Conservation (phyloP, 2,329 filamentous ascomycete genomes). For the Diaporthe destruens region DNA sequence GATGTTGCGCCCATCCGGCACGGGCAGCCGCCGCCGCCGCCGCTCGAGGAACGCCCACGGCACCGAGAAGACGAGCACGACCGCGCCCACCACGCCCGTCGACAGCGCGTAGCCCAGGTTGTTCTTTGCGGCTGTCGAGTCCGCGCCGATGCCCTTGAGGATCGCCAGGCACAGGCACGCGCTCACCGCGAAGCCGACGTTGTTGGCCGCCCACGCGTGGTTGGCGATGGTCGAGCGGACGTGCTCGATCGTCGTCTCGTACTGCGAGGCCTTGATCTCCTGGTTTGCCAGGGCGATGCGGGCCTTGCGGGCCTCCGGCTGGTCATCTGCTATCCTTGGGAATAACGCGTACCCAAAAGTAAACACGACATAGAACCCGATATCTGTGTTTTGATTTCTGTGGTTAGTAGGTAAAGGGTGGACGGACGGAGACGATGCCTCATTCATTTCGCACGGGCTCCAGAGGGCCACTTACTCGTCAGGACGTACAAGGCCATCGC, state of each 20-base stretch:
- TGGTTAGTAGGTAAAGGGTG: too few species aligned
- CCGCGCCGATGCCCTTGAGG: slow-evolving; percentile 4
- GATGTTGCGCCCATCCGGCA: not conserved
- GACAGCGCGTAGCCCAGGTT: slow-evolving; percentile 16
- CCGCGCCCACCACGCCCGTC: not conserved
- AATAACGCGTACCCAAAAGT: slow-evolving; percentile 4
- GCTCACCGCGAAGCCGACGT: slow-evolving; percentile 18
- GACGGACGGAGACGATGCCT: too few species aligned
- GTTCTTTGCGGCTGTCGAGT: not conserved
- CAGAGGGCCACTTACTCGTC: not conserved
- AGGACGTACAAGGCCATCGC: slow-evolving; percentile 8
- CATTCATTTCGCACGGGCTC: too few species aligned
- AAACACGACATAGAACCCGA: slow-evolving; percentile 13
- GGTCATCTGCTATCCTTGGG: not conserved
- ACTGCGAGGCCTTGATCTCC: not conserved
- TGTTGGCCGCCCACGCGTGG: slow-evolving; percentile 30
- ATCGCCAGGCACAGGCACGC: slow-evolving; percentile 13
- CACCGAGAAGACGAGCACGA: slow-evolving; percentile 1
- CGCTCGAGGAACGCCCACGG: slow-evolving; percentile 10
- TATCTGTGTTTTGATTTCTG: not conserved
- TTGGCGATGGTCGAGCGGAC: slow-evolving; percentile 11
- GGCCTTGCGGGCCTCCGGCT: slow-evolving; percentile 2
- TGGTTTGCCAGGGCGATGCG: not conserved
- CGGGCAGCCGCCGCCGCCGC: not conserved
- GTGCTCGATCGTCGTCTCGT: slow-evolving; percentile 15